phyloP scores from a whole-genome alignment of 805 yeast genomes.

The Teunomyces barrocoloradensis region DNA sequence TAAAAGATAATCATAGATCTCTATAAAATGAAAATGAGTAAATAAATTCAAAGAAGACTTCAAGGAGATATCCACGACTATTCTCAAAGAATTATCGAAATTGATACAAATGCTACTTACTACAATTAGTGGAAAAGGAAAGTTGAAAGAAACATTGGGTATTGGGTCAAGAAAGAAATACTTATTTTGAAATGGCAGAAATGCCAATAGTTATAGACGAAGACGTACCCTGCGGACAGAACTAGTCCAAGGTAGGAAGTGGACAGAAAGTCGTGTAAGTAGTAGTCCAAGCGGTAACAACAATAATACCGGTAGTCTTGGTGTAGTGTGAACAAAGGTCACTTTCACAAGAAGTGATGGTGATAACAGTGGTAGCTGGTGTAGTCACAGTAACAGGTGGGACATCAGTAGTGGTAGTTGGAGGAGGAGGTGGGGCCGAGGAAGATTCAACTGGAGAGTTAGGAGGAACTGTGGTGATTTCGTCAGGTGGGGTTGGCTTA shows the following conservation, averaged over 20 bases:
- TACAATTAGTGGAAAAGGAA: no score
- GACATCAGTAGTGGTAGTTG: constrained; percentile 1
- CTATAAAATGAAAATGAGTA: no score
- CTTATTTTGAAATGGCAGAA: no score
- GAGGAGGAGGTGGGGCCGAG: background rate
- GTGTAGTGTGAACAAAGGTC: constrained; percentile 20
- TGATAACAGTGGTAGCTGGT: constrained; percentile 22
- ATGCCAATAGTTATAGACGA: no score
- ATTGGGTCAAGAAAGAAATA: no score
- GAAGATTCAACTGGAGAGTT: background rate
- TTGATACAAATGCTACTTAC: no score
- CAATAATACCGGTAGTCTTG: constrained; percentile 5
- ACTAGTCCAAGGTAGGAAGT: constrained; percentile 3
- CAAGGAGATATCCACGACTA: no score
- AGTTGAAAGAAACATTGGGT: no score
- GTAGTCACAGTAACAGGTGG: background rate
- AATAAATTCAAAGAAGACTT: no score
- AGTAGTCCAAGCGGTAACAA: constrained; percentile 10
- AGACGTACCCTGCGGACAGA: no score
- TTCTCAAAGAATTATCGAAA: no score
- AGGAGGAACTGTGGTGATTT: background rate
- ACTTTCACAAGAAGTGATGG: constrained; percentile 35
- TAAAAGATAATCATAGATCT: no score
- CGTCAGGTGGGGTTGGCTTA: background rate
- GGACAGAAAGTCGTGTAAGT: constrained; percentile 24